phyloP scores from a whole-genome alignment of 139 green algal species.

The Closterium sp. region DNA sequence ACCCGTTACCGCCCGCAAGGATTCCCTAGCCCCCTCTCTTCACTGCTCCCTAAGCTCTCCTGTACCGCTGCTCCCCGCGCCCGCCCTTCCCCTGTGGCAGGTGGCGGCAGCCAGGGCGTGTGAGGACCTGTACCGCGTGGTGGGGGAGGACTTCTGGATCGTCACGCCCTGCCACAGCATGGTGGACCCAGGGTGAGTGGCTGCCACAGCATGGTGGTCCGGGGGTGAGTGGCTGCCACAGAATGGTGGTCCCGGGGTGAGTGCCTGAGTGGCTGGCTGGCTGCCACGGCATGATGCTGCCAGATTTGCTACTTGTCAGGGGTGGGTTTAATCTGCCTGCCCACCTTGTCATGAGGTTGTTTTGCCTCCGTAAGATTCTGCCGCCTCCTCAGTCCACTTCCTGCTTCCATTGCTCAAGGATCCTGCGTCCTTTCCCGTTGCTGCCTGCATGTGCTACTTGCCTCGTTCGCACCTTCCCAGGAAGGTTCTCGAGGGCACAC shows the following conservation, averaged over 20 bases:
- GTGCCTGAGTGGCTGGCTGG: too few relatives aligned
- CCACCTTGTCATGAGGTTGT: not conserved
- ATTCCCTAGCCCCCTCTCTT: not conserved
- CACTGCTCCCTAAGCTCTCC: not conserved
- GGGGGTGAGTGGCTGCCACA: not conserved
- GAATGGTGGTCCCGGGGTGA: not conserved
- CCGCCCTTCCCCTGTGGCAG: not conserved
- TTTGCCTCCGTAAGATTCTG: not conserved
- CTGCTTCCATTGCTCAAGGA: not conserved
- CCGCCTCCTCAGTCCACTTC: not conserved
- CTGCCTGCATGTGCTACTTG: not conserved
- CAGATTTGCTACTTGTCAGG: too few relatives aligned
- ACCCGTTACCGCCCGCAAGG: too few relatives aligned
- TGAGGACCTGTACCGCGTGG: conserved; percentile 24
- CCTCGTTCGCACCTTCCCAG: not conserved
- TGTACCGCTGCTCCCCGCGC: not conserved
- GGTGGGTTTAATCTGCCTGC: not conserved
- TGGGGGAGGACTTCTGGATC: conserved; percentile 78
- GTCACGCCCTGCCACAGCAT: conserved; percentile 72
- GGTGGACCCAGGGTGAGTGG: conserved; percentile 5
- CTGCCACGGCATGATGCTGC: not conserved
- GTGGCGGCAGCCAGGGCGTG: conserved; percentile 9
- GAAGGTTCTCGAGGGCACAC: conserved; percentile 75
- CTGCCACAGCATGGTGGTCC: not conserved
- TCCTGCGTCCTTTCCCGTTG: not conserved